Conservation (phyloP, 169 alveolate species). For the Eimeria sp. region DNA sequence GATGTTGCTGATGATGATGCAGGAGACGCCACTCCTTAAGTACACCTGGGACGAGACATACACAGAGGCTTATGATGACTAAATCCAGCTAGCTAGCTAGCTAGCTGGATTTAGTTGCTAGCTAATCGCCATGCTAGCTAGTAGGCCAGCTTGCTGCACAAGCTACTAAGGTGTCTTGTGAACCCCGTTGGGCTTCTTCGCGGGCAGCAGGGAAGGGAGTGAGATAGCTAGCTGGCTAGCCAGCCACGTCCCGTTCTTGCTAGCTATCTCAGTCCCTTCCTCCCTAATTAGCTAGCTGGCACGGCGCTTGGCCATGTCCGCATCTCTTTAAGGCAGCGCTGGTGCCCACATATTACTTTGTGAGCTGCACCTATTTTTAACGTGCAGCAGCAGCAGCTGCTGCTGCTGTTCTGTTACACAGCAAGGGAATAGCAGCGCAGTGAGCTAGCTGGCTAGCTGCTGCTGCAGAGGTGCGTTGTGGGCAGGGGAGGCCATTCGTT, state of each 20-base stretch:
- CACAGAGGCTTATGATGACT: conserved; percentile 95
- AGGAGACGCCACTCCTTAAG: conserved; percentile 94
- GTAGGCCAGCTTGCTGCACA: background rate
- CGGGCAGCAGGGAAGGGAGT: no score
- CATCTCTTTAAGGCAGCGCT: background rate
- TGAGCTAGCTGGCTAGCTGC: conserved; percentile 1
- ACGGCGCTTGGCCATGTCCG: background rate
- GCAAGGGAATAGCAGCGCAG: background rate
- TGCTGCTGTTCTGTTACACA: background rate
- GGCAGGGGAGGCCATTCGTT: background rate
- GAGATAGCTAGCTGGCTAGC: background rate
- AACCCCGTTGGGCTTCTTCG: no score
- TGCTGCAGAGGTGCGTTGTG: background rate
- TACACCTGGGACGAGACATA: conserved; percentile 97
- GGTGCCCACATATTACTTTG: background rate
- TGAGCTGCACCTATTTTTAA: background rate
- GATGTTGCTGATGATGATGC: conserved; percentile 57
- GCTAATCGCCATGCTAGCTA: background rate
- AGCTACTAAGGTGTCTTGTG: no score
- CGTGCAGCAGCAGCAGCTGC: background rate
- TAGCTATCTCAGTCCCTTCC: background rate
- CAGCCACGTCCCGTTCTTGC: background rate
- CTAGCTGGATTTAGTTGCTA: background rate
- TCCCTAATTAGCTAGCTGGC: background rate
- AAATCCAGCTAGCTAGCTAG: conserved; percentile 10